These are phyloP conservation scores for Fusarium praegraminearum DNA, from an alignment of 2,329 filamentous ascomycete species.

Conservation along the genomic window DNA sequence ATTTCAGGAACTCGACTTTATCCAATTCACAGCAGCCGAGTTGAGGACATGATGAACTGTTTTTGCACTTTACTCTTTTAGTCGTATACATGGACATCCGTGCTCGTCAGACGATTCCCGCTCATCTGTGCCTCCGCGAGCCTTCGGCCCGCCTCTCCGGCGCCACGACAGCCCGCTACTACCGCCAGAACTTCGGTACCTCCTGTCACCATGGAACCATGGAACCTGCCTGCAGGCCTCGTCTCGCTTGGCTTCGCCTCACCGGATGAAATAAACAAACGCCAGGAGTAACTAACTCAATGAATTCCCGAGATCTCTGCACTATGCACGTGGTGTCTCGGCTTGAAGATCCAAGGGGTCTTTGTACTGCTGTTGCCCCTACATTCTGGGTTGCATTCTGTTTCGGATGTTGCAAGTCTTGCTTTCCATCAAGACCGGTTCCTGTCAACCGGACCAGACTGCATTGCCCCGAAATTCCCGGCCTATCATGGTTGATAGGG, in stretches of 20 bases:
- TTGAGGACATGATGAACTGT: neutral
- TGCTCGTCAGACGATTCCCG: constrained; percentile 45
- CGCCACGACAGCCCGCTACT: constrained; percentile 45
- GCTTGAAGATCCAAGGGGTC: constrained; percentile 29
- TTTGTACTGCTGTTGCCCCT: neutral
- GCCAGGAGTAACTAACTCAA: constrained; percentile 18
- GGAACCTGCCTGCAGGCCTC: constrained; percentile 1
- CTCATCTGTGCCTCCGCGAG: constrained; percentile 40
- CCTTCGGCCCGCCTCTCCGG: constrained; percentile 54
- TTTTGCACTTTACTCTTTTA: constrained; percentile 30
- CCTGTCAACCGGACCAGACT: constrained; percentile 24
- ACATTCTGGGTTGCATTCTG: constrained; percentile 19
- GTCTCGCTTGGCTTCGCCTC: constrained; percentile 17
- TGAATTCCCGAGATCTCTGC: constrained; percentile 24
- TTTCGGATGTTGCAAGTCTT: constrained; percentile 18
- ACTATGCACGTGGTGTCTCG: constrained; percentile 32
- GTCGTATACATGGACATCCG: constrained; percentile 27
- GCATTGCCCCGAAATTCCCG: constrained; percentile 34
- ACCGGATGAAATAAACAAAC: constrained; percentile 20
- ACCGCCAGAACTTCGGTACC: constrained; percentile 47
- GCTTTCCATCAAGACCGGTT: constrained; percentile 10
- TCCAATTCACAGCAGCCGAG: constrained; percentile 2
- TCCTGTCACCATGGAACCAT: neutral
- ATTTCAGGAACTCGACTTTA: neutral
- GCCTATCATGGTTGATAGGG: constrained; percentile 36